Evolutionary conservation across 768 basidiomycete species (phyloP).

Genomic region (Pisolithus albus): DNA sequence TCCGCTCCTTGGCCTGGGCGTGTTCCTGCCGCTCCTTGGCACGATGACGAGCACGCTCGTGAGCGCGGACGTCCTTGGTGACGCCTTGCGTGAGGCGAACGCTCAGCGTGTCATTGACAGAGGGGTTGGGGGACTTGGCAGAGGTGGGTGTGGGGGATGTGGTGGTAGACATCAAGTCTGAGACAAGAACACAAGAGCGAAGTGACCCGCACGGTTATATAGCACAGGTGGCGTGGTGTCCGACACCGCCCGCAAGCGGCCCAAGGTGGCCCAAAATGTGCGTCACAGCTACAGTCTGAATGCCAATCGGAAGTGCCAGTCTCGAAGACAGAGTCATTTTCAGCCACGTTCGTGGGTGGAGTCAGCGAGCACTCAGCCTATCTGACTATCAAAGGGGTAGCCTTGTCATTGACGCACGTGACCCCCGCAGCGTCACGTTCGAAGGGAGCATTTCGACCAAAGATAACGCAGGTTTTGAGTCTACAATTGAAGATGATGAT

Average conservation of each 20-base stretch:
- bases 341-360: slow-evolving; percentile 11
- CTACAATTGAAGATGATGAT: slow-evolving; percentile 2
- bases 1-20: slow-evolving; percentile 24
- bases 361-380: slow-evolving; percentile 14
- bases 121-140: slow-evolving; percentile 10
- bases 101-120: slow-evolving; percentile 14
- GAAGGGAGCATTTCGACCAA: neutral
- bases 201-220: slow-evolving; percentile 23
- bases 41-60: slow-evolving; percentile 28
- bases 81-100: slow-evolving; percentile 10
- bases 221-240: slow-evolving; percentile 17
- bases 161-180: slow-evolving; percentile 24
- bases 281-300: neutral
- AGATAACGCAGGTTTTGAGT: neutral
- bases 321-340: slow-evolving; percentile 4
- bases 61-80: slow-evolving; percentile 26
- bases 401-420: slow-evolving; percentile 6
- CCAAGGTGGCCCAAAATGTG: neutral
- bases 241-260: neutral
- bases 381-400: neutral
- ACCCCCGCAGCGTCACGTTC: slow-evolving; percentile 19
- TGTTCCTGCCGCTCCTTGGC: slow-evolving; percentile 28
- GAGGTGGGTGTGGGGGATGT: slow-evolving; percentile 13
- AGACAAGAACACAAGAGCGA: slow-evolving; percentile 3
- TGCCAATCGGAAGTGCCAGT: neutral